phyloP scores from a whole-genome alignment of 2,329 filamentous ascomycete species.

The Arthroderma sp. region DNA sequence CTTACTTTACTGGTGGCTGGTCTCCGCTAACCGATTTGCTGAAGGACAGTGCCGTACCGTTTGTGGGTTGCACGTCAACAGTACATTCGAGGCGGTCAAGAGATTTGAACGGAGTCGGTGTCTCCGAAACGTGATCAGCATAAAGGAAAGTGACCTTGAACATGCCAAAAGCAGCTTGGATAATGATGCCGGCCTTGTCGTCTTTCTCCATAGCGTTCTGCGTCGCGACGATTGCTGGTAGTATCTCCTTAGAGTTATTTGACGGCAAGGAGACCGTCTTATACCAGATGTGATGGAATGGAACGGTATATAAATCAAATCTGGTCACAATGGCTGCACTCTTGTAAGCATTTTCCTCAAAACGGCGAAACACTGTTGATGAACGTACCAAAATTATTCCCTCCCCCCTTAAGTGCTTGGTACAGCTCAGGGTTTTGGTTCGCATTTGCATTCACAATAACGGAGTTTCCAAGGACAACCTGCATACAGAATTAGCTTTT shows the following conservation, averaged over 20 bases:
- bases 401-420: conserved; percentile 31
- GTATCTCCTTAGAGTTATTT: not conserved
- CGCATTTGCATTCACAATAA: conserved; percentile 18
- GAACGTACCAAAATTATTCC: conserved; percentile 30
- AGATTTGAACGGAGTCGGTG: no score
- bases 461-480: conserved; percentile 23
- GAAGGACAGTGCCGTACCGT: no score
- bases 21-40: no score
- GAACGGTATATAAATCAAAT: not conserved
- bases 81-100: no score
- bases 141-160: not conserved
- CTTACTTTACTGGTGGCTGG: no score
- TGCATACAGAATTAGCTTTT: conserved; percentile 7
- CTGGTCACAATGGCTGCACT: not conserved
- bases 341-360: not conserved
- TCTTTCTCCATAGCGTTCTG: not conserved
- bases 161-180: not conserved
- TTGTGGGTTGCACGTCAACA: no score
- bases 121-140: not conserved
- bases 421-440: conserved; percentile 10
- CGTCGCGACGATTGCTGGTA: not conserved
- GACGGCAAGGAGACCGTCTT: not conserved
- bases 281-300: not conserved
- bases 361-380: not conserved
- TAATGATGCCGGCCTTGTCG: conserved; percentile 41